Conservation (phyloP, 2,329 filamentous ascomycete species). For the Claviceps spartinae region DNA sequence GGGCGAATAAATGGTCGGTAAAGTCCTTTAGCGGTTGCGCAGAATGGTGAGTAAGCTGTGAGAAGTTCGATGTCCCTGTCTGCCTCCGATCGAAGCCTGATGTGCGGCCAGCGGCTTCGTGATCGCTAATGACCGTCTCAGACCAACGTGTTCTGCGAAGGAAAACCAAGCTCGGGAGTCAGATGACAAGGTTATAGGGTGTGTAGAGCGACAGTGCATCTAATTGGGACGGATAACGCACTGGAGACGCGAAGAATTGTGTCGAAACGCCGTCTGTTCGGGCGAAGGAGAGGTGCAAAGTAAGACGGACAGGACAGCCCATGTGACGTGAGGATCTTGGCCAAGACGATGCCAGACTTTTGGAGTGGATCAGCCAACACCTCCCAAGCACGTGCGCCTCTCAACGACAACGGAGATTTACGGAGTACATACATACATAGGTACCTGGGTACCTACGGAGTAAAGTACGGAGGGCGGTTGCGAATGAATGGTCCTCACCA, state of each 20-base stretch:
- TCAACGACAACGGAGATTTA: too few species aligned
- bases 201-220: constrained; percentile 15
- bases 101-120: background rate
- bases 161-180: constrained; percentile 4
- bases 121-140: background rate
- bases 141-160: constrained; percentile 1
- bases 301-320: constrained; percentile 10
- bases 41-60: background rate
- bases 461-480: too few species aligned
- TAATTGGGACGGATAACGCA: constrained; percentile 7
- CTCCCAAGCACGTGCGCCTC: constrained; percentile 1
- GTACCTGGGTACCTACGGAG: too few species aligned
- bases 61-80: background rate
- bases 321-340: constrained; percentile 19
- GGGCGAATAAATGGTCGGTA: background rate
- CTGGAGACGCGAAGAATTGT: constrained; percentile 1
- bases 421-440: too few species aligned
- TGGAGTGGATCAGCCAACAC: constrained; percentile 10
- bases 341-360: constrained; percentile 12
- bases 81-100: background rate
- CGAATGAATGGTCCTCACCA: too few species aligned
- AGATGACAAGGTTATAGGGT: constrained; percentile 7
- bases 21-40: background rate
- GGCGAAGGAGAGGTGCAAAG: background rate
- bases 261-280: background rate